These are phyloP conservation scores for Lactifluus subvellereus DNA, from an alignment of 768 basidiomycete genomes.

Conservation along the genomic window DNA sequence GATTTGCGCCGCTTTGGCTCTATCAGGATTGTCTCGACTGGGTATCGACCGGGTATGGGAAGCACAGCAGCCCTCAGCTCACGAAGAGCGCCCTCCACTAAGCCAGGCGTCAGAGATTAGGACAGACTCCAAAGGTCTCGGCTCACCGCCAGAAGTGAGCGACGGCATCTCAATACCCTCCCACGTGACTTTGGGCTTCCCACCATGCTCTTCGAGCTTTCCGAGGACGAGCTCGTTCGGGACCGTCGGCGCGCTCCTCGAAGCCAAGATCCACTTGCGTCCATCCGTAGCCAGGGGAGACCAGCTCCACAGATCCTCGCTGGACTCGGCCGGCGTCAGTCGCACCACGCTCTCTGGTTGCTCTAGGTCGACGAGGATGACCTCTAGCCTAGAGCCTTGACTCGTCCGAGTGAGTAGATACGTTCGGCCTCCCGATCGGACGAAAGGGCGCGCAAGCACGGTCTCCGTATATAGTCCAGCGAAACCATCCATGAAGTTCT, in stretches of 20 bases:
- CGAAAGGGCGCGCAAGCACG: slow-evolving; percentile 28
- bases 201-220: slow-evolving; percentile 15
- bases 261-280: slow-evolving; percentile 19
- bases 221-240: slow-evolving; percentile 26
- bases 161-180: slow-evolving; percentile 20
- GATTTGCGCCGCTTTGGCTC: slow-evolving; percentile 11
- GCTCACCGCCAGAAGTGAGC: slow-evolving; percentile 13
- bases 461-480: slow-evolving; percentile 32
- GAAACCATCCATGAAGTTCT: slow-evolving; percentile 25
- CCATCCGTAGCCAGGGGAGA: slow-evolving; percentile 23
- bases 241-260: slow-evolving; percentile 20
- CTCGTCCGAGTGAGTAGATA: slow-evolving; percentile 24
- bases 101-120: background rate
- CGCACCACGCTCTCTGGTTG: slow-evolving; percentile 9
- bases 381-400: slow-evolving; percentile 25
- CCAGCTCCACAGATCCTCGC: slow-evolving; percentile 23
- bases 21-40: slow-evolving; percentile 22
- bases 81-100: slow-evolving; percentile 17
- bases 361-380: slow-evolving; percentile 26
- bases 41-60: slow-evolving; percentile 19
- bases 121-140: background rate
- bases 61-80: slow-evolving; percentile 13
- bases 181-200: slow-evolving; percentile 15
- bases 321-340: slow-evolving; percentile 16
- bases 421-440: slow-evolving; percentile 13